phyloP scores from a whole-genome alignment of 1,284 basidiomycete genomes.

The Neolentinus lepideus region DNA sequence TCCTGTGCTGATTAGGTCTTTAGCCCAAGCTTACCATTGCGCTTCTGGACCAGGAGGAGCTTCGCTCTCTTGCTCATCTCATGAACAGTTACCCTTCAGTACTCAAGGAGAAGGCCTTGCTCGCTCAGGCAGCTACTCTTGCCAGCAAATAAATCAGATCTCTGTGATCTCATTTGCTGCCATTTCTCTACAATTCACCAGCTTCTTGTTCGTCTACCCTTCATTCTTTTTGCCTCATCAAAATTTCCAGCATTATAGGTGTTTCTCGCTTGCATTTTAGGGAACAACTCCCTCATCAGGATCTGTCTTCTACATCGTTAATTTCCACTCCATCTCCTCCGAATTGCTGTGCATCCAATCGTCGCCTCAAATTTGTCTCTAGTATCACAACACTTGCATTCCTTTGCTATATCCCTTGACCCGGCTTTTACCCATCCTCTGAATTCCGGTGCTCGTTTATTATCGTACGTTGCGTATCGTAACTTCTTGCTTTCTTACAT shows the following conservation, averaged over 20 bases:
- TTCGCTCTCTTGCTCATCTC: slow-evolving; percentile 75
- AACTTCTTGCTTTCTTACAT: neutral
- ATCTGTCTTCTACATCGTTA: neutral
- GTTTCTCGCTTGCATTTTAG: neutral
- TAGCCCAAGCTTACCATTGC: slow-evolving; percentile 79
- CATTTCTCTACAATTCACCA: neutral
- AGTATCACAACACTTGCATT: neutral
- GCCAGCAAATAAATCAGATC: neutral
- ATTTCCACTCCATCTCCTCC: neutral
- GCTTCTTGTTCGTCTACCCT: neutral
- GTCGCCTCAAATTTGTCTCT: neutral
- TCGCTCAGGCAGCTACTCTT: slow-evolving; percentile 19
- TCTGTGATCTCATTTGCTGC: neutral
- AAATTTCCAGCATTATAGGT: neutral
- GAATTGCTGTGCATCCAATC: neutral
- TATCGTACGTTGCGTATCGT: neutral
- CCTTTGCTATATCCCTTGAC: slow-evolving; percentile 1
- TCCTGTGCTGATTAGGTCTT: slow-evolving; percentile 5
- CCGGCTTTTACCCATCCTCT: neutral
- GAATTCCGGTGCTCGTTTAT: neutral
- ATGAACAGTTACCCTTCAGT: slow-evolving; percentile 83
- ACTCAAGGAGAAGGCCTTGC: slow-evolving; percentile 67
- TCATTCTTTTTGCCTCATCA: neutral
- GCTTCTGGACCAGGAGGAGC: slow-evolving; percentile 78
- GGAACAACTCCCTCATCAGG: neutral